Conservation (phyloP, 257 asterid genomes). For the Cordia subcordata region DNA sequence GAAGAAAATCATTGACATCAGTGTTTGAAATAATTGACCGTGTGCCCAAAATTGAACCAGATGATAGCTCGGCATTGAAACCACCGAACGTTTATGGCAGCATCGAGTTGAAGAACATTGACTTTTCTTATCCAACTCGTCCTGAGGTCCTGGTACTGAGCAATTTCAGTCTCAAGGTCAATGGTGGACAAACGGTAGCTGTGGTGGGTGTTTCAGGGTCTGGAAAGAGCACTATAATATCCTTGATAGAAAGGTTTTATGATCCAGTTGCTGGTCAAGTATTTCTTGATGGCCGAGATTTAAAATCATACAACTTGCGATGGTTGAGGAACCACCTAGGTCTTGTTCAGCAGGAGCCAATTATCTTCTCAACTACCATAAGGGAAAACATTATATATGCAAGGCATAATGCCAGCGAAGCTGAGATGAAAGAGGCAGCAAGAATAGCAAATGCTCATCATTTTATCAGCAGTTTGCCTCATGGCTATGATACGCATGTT, state of each 20-base stretch:
- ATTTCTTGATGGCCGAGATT: conserved; percentile 83
- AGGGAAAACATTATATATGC: conserved; percentile 94
- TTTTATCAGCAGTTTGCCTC: conserved; percentile 97
- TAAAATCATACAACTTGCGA: conserved; percentile 82
- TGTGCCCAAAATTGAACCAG: conserved; percentile 89
- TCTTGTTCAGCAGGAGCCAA: conserved; percentile 96
- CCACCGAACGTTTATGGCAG: conserved; percentile 98
- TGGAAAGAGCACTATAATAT: conserved; percentile 96
- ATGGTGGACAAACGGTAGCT: conserved; percentile 95
- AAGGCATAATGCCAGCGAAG: conserved; percentile 99
- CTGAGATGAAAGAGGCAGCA: conserved; percentile 99
- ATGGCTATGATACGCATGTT: conserved; percentile 97
- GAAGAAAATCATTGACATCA: conserved; percentile 80
- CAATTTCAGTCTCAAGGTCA: conserved; percentile 93
- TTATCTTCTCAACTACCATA: conserved; percentile 90
- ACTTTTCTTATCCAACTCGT: conserved; percentile 89
- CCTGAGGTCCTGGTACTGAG: conserved; percentile 94
- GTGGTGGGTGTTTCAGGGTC: conserved; percentile 99
- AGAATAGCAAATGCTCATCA: conserved; percentile 99
- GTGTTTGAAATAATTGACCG: conserved; percentile 96
- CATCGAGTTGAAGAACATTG: conserved; percentile 85
- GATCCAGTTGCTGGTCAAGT: conserved; percentile 97
- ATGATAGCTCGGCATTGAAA: conserved; percentile 82
- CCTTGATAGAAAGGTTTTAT: conserved; percentile 82
- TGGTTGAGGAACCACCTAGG: conserved; percentile 99